Conservation (phyloP, 2,329 filamentous ascomycete genomes). For the Claviceps sp. region DNA sequence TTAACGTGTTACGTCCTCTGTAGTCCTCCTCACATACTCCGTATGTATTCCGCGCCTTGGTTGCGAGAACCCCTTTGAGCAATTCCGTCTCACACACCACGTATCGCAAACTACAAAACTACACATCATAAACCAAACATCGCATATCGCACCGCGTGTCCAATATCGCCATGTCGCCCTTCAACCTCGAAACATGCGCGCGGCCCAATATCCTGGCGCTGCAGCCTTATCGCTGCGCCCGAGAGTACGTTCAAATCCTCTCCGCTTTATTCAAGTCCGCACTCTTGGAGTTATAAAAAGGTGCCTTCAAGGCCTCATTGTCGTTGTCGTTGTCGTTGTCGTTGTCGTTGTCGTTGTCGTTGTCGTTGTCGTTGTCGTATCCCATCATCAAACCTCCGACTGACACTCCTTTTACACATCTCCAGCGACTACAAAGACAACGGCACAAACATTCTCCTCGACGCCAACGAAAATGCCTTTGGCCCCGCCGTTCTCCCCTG, state of each 20-base stretch:
- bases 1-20: no score
- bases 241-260: slow-evolving; percentile 43
- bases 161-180: slow-evolving; percentile 39
- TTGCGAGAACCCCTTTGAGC: no score
- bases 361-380: no score
- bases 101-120: no score
- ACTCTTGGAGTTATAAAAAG: neutral
- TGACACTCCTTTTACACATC: slow-evolving; percentile 5
- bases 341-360: no score
- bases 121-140: no score
- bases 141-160: neutral
- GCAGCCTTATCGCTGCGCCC: slow-evolving; percentile 66
- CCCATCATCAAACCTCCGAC: neutral
- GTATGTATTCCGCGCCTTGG: no score
- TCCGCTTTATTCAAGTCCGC: slow-evolving; percentile 2
- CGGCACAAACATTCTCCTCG: slow-evolving; percentile 69
- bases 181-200: slow-evolving; percentile 61
- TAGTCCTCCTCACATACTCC: no score
- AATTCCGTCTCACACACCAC: no score
- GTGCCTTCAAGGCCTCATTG: neutral
- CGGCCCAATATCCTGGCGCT: slow-evolving; percentile 64
- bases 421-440: slow-evolving; percentile 95
- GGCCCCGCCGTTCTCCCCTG: no score
- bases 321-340: neutral
- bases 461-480: no score